A percentile compares a stretch with the other conserved stretches of the same genome.
These are phyloP conservation scores for Circinella umbellata DNA, from an alignment of 371 early-diverging fungal species.

Conservation along the genomic window DNA sequence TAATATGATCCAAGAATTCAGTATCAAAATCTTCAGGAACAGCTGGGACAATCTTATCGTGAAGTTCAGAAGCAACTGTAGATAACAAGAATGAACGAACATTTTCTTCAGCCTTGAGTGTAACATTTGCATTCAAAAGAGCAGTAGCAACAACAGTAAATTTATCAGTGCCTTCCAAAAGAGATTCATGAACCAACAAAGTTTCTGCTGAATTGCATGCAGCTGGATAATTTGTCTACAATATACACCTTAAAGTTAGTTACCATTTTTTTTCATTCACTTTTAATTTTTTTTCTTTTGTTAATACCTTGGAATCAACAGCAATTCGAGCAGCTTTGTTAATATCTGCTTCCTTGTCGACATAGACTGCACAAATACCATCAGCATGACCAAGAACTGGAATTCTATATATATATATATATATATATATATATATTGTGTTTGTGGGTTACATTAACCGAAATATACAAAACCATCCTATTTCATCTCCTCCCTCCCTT, in stretches of 20 bases:
- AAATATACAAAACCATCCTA: neutral
- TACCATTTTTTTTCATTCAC: neutral
- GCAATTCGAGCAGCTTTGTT: constrained; percentile 76
- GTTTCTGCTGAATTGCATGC: constrained; percentile 97
- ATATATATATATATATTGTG: neutral
- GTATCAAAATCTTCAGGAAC: constrained; percentile 76
- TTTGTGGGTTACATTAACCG: neutral
- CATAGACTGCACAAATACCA: constrained; percentile 90
- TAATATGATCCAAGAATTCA: constrained; percentile 87
- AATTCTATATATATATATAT: constrained; percentile 67
- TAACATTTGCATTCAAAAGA: constrained; percentile 62
- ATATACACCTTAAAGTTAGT: neutral
- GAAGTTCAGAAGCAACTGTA: constrained; percentile 13
- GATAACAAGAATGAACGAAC: constrained; percentile 28
- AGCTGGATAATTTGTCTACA: constrained; percentile 88
- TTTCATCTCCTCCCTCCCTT: neutral
- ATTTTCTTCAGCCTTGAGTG: constrained; percentile 64
- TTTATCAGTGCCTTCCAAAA: constrained; percentile 45
- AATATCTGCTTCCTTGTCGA: constrained; percentile 84
- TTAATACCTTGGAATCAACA: constrained; percentile 87
- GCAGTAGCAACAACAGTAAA: constrained; percentile 59
- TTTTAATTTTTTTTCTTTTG: too few species aligned
- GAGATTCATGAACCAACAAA: constrained; percentile 77
- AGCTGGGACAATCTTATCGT: constrained; percentile 33
- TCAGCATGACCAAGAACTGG: constrained; percentile 99